Percentiles rank a stretch among this genome's conserved stretches.
phyloP scores from a whole-genome alignment of 1,139 yeast genomes.

The Candida sp. region DNA sequence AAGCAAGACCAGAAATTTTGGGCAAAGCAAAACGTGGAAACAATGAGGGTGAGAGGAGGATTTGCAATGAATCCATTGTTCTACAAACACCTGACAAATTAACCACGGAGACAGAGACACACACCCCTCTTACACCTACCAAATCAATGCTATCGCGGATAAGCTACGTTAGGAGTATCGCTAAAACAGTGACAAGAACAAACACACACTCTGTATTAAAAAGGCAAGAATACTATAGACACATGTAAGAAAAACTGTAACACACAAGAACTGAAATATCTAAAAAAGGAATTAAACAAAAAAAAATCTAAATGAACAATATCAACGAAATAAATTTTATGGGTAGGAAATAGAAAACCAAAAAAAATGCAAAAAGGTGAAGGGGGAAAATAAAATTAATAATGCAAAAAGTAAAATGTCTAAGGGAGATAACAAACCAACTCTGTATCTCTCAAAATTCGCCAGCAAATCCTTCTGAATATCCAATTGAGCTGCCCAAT shows the following conservation, averaged over 20 bases:
- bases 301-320: background rate
- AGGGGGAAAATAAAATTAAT: background rate
- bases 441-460: slow-evolving; percentile 1
- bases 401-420: background rate
- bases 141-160: background rate
- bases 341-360: background rate
- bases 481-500: slow-evolving; percentile 13
- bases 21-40: background rate
- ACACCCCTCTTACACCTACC: background rate
- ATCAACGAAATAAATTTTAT: background rate
- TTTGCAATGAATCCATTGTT: slow-evolving; percentile 1
- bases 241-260: background rate
- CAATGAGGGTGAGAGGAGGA: background rate
- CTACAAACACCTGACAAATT: background rate
- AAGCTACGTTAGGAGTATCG: background rate
- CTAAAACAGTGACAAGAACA: background rate
- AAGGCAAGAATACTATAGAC: background rate
- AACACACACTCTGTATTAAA: no score
- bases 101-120: background rate
- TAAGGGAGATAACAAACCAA: no score
- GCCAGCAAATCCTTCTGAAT: slow-evolving; percentile 12
- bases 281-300: no score
- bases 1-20: background rate
- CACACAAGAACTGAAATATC: background rate
- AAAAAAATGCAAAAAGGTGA: background rate